Base-by-base conservation (phyloP, 495 filamentous ascomycete species). In the Penicillium manginii region DNA sequence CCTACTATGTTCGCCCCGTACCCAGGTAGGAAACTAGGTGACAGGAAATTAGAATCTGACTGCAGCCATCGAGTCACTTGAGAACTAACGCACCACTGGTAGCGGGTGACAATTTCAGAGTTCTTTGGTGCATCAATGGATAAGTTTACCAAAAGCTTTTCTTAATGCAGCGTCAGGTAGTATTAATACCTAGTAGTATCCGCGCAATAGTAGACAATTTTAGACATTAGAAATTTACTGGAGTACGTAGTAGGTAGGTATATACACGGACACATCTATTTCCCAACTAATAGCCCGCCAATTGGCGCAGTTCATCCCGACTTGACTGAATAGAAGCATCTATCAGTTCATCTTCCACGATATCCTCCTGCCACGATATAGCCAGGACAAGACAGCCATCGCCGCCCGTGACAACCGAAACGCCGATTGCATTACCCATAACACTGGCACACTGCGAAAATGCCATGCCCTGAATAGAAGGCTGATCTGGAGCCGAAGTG, bases 361-460 rank as follows among this genome's bases (percentile, higher is more conserved):
- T 64, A 4, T 63, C 70, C 43, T 70, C 64, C 57, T 78, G 76
- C 77, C 77, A 79, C 18, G 63, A 59, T 50, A 75, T 57, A 9
- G 57, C 64, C 59, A 82, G 23, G 29, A 69, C 66, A 59, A 76
- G 61, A 50, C 68, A 72, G 10, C 73, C 71, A 62, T 76, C 73
- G 40, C 69, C 70, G n/a, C 75, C 80, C 4, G 72, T 74, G 23
- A 71, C 66, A 21, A 68, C 67, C 29, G 75, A 77, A 7, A 76
- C 66, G 45, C 66, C 67, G 33, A 81, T 57, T 15, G 71, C 76
- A 55, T 59, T 57, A 1, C 77, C 77, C 7, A 68, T 67, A 4
- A 79, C 78, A 60, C 56, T 72, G 11, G 75, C 75, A 60, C 75
- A 74, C 63, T 83, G 80, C 6, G 78, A 78, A 50, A 83, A 83